Conservation (phyloP, 768 basidiomycete species). For the Bullera alba region DNA sequence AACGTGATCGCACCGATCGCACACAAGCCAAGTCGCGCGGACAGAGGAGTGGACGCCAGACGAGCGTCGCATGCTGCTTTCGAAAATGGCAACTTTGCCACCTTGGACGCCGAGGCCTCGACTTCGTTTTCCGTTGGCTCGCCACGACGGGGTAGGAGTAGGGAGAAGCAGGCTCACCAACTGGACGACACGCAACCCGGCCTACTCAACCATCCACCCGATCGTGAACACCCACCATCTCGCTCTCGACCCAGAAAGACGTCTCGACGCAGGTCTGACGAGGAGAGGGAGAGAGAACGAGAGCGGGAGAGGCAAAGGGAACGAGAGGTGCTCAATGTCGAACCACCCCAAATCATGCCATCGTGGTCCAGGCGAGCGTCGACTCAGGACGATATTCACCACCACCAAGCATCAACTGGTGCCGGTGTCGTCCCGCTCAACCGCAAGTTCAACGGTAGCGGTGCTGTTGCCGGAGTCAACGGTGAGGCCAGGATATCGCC, state of each 20-base stretch:
- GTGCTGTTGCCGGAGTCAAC: no score
- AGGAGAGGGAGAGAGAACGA: slow-evolving; percentile 5
- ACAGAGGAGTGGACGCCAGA: neutral
- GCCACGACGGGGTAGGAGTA: slow-evolving; percentile 21
- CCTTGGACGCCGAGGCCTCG: neutral
- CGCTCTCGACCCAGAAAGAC: slow-evolving; percentile 25
- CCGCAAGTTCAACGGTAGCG: neutral
- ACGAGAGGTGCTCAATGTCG: slow-evolving; percentile 4
- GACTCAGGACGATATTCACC: neutral
- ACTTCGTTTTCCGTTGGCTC: neutral
- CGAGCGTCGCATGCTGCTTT: neutral
- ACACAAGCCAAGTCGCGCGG: no score
- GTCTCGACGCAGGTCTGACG: slow-evolving; percentile 2
- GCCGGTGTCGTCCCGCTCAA: slow-evolving; percentile 5
- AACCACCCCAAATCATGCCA: slow-evolving; percentile 20
- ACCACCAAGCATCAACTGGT: neutral
- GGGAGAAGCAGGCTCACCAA: slow-evolving; percentile 23
- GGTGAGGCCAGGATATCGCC: neutral
- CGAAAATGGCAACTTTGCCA: no score
- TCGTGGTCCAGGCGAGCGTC: slow-evolving; percentile 19
- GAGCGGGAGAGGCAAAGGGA: no score
- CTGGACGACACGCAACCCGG: slow-evolving; percentile 1
- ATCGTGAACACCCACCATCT: slow-evolving; percentile 29
- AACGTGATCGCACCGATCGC: slow-evolving; percentile 15
- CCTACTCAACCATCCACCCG: slow-evolving; percentile 14